Evolutionary conservation across 73 alveolate species (phyloP).

Genomic region (Paramecium bursaria): DNA sequence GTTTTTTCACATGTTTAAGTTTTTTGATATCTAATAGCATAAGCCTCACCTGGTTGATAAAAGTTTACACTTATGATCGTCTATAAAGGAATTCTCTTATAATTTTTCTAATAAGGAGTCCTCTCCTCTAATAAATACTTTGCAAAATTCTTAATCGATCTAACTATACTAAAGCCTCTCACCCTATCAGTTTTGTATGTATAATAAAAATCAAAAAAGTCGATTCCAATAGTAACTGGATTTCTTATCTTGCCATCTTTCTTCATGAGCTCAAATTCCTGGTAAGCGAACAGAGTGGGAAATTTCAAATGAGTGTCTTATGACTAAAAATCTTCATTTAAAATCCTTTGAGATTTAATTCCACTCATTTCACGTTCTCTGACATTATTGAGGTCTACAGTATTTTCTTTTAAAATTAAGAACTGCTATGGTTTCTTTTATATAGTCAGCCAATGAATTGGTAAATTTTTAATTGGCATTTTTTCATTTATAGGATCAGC

Average conservation of each 20-base stretch:
- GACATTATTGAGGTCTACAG: too few species aligned
- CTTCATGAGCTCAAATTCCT: not conserved
- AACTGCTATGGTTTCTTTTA: too few species aligned
- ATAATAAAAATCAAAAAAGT: not conserved
- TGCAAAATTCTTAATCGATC: not conserved
- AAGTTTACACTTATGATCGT: not conserved
- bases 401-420: too few species aligned
- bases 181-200: not conserved
- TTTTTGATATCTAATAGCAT: too few species aligned
- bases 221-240: not conserved
- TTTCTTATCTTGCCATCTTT: not conserved
- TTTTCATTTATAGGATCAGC: slow-evolving; percentile 16
- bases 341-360: not conserved
- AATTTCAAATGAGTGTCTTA: not conserved
- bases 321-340: not conserved
- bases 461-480: slow-evolving; percentile 41
- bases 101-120: too few species aligned
- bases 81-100: not conserved
- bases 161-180: too few species aligned
- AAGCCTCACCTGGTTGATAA: not conserved
- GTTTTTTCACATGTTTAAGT: too few species aligned
- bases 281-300: too few species aligned
- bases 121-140: not conserved
- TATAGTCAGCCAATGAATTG: slow-evolving; percentile 42
- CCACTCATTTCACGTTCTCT: too few species aligned